phyloP scores from a whole-genome alignment of 345 rosid species.

The Acer saccharum region DNA sequence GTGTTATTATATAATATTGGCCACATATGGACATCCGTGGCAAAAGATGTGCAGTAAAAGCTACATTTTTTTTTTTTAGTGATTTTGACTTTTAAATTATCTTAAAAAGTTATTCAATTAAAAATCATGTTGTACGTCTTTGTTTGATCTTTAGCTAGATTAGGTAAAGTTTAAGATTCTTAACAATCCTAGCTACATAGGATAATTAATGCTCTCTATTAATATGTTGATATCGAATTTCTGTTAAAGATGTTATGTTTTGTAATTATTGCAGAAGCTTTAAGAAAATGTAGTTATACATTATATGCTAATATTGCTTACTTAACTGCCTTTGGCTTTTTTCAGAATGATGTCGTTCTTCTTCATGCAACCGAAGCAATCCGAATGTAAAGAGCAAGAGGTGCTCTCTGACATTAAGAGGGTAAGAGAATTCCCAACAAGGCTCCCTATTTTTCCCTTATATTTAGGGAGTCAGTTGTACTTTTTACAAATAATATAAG shows the following conservation, averaged over 20 bases:
- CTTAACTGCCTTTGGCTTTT: slow-evolving; percentile 14
- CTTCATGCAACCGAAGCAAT: slow-evolving; percentile 80
- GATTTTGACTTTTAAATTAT: too few species aligned
- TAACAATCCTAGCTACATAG: neutral
- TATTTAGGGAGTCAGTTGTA: too few species aligned
- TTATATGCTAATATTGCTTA: slow-evolving; percentile 16
- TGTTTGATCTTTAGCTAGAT: neutral
- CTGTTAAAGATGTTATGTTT: neutral
- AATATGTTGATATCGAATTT: too few species aligned
- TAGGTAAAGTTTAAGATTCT: neutral
- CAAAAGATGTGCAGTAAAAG: too few species aligned
- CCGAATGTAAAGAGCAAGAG: slow-evolving; percentile 70
- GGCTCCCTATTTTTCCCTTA: too few species aligned
- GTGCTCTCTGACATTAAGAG: slow-evolving; percentile 70
- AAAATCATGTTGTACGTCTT: neutral
- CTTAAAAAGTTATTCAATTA: neutral
- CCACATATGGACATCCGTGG: too few species aligned
- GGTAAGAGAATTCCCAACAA: slow-evolving; percentile 33
- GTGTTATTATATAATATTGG: too few species aligned
- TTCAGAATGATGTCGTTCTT: slow-evolving; percentile 78
- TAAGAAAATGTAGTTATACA: neutral
- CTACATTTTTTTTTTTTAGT: too few species aligned
- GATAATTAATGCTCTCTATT: neutral
- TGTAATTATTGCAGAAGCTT: neutral
- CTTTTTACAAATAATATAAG: too few species aligned